These are phyloP conservation scores for Holtermannia corniformis DNA, from an alignment of 768 basidiomycete genomes.

Conservation along the genomic window DNA sequence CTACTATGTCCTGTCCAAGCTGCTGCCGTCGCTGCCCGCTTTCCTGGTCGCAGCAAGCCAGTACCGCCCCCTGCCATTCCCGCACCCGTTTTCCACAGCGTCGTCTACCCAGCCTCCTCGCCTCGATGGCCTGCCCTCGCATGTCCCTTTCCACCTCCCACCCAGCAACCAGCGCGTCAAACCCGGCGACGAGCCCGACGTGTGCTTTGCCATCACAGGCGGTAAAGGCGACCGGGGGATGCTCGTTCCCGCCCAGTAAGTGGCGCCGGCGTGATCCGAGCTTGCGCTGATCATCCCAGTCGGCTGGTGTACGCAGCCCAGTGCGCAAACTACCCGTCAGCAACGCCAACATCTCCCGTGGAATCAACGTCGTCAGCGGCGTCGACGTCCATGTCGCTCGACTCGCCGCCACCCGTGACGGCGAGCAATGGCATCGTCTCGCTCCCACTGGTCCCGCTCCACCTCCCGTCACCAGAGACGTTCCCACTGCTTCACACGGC, in stretches of 20 bases:
- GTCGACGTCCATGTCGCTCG: neutral
- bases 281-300: slow-evolving; percentile 9
- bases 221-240: slow-evolving; percentile 1
- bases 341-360: neutral
- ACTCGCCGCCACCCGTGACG: neutral
- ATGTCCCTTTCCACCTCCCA: slow-evolving; percentile 9
- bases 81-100: neutral
- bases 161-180: neutral
- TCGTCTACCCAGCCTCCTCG: neutral
- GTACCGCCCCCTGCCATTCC: slow-evolving; percentile 7
- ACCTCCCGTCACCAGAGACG: slow-evolving; percentile 10
- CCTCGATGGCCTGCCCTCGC: neutral
- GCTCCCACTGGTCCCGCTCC: slow-evolving; percentile 5
- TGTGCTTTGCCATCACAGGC: slow-evolving; percentile 9
- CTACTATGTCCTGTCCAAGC: slow-evolving; percentile 5
- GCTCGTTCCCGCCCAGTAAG: neutral
- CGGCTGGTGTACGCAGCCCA: slow-evolving; percentile 12
- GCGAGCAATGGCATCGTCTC: neutral
- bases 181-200: slow-evolving; percentile 6
- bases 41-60: slow-evolving; percentile 7
- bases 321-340: slow-evolving; percentile 10
- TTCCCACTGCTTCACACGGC: slow-evolving; percentile 8
- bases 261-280: neutral
- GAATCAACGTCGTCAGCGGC: neutral
- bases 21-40: slow-evolving; percentile 6